phyloP scores from a whole-genome alignment of 345 rosid genomes.

The Acer negundo region DNA sequence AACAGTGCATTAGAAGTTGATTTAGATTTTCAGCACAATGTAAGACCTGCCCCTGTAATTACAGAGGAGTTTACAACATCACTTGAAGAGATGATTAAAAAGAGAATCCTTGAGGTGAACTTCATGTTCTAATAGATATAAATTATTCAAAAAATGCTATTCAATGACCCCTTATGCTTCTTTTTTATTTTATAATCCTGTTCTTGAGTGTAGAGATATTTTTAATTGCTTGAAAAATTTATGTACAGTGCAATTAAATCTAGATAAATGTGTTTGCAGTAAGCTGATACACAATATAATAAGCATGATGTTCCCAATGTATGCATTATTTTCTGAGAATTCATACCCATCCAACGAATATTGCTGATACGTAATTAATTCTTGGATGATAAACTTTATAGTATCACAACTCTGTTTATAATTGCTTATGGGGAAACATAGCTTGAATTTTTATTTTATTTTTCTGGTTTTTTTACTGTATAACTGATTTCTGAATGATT shows the following conservation, averaged over 20 bases:
- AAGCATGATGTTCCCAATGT: background rate
- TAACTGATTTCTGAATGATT: no score
- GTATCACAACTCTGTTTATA: background rate
- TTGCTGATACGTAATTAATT: background rate
- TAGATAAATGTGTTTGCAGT: background rate
- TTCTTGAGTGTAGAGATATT: background rate
- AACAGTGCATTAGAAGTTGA: conserved; percentile 96
- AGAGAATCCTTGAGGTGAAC: conserved; percentile 71
- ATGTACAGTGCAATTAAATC: background rate
- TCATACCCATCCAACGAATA: no score
- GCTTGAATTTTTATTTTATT: no score
- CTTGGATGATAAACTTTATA: background rate
- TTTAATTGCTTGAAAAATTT: background rate
- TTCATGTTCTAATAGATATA: conserved; percentile 4
- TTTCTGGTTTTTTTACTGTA: no score
- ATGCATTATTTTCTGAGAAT: no score
- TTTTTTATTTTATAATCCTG: background rate
- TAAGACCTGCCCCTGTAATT: conserved; percentile 88
- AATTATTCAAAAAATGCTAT: background rate
- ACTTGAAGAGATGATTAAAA: conserved; percentile 82
- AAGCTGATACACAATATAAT: no score
- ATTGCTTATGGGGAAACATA: background rate
- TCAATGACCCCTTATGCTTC: background rate
- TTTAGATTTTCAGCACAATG: conserved; percentile 95
- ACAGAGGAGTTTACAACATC: conserved; percentile 92